phyloP scores from a whole-genome alignment of 2,329 filamentous ascomycete genomes.

The Sporothrix sp. region DNA sequence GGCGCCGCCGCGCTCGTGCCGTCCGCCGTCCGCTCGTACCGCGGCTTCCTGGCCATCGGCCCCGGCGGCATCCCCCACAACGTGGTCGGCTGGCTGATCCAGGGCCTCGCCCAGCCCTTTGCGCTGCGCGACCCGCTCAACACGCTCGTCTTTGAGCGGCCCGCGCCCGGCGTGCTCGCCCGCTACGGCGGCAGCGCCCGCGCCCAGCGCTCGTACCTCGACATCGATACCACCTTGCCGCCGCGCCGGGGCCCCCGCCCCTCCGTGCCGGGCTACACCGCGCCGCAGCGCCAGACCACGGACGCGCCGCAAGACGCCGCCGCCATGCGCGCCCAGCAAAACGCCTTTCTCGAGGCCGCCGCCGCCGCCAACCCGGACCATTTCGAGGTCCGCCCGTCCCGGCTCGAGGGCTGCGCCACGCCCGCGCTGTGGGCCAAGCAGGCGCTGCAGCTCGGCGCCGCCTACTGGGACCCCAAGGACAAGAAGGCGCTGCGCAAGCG shows the following conservation, averaged over 20 bases:
- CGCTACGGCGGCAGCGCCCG: slow-evolving; percentile 19
- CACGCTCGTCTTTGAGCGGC: slow-evolving; percentile 22
- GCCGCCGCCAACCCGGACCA: slow-evolving; percentile 21
- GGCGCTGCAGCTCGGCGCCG: background rate
- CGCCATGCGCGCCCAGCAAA: background rate
- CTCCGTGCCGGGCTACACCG: slow-evolving; percentile 26
- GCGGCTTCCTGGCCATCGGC: slow-evolving; percentile 32
- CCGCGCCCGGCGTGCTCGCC: slow-evolving; percentile 13
- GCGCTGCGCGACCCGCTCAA: slow-evolving; percentile 26
- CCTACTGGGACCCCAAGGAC: slow-evolving; percentile 2
- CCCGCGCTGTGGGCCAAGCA: slow-evolving; percentile 22
- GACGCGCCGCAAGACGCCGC: slow-evolving; percentile 11
- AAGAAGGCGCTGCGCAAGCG: slow-evolving; percentile 8
- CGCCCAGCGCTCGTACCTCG: slow-evolving; percentile 6
- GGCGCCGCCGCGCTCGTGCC: background rate
- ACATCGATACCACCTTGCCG: slow-evolving; percentile 11
- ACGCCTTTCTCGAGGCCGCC: slow-evolving; percentile 2
- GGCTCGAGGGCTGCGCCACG: slow-evolving; percentile 26
- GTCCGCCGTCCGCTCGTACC: slow-evolving; percentile 25
- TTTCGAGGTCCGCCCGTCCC: slow-evolving; percentile 22
- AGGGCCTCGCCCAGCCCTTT: slow-evolving; percentile 24
- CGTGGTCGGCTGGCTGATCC: slow-evolving; percentile 31
- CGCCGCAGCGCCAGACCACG: slow-evolving; percentile 31
- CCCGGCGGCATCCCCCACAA: slow-evolving; percentile 36
- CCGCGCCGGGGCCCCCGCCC: slow-evolving; percentile 23